Conservation (phyloP, 139 green algal genomes). For the Desmodesmus armatus region DNA sequence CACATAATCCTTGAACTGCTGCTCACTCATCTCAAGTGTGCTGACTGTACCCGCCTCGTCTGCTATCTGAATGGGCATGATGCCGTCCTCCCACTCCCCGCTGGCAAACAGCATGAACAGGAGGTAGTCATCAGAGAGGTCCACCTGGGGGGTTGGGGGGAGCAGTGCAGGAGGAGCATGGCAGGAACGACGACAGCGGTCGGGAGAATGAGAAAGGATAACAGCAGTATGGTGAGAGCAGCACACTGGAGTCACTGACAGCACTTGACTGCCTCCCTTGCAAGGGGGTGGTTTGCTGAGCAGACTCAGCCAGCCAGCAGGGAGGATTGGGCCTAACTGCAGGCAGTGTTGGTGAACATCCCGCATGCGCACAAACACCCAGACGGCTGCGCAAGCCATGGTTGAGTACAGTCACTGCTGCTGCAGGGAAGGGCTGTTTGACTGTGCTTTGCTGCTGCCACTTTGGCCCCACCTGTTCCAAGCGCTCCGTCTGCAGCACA, state of each 20-base stretch:
- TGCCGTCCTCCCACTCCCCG: constrained; percentile 52
- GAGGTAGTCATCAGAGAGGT: constrained; percentile 64
- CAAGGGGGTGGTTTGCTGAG: too few relatives aligned
- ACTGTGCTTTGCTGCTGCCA: too few relatives aligned
- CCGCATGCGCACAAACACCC: too few relatives aligned
- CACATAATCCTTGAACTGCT: constrained; percentile 41
- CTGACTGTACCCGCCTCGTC: neutral
- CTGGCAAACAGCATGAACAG: constrained; percentile 61
- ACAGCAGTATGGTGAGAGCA: neutral
- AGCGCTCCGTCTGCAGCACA: constrained; percentile 57
- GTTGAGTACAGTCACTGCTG: too few relatives aligned
- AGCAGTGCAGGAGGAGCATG: neutral
- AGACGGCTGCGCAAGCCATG: too few relatives aligned
- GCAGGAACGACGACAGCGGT: neutral
- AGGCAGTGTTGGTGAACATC: too few relatives aligned
- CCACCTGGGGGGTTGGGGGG: constrained; percentile 47
- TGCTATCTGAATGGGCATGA: constrained; percentile 30
- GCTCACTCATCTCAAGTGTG: neutral
- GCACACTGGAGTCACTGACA: neutral
- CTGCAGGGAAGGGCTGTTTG: too few relatives aligned
- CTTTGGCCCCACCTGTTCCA: constrained; percentile 65
- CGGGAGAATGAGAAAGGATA: neutral
- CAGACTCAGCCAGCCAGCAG: neutral
- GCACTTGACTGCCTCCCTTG: too few relatives aligned
- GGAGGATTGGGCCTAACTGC: too few relatives aligned